Base-by-base conservation (phyloP, 2,329 filamentous ascomycete species). In the Drechslerella dactyloides region DNA sequence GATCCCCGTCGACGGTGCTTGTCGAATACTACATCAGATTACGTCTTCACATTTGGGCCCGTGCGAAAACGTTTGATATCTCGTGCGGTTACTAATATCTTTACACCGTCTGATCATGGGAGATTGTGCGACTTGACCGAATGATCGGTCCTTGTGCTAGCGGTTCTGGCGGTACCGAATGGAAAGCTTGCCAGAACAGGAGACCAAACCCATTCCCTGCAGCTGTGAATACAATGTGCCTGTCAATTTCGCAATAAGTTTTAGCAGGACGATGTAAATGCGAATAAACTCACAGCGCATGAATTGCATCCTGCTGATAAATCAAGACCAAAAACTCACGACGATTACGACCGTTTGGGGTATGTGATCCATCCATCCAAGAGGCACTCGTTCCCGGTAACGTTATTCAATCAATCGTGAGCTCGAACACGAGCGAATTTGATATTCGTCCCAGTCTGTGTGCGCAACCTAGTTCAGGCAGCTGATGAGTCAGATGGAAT, bases 401-500 rank as follows among this genome's bases (percentile, higher is more conserved):
- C 27, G 27, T 33, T 33, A 33, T 33, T 8, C 27, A 33, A 8
- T 33, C 3, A 8, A 33, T 33, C 8, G 27, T 8, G 27, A 33
- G 27, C 8, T 4, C 15, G 37, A 42, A 33, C 27, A 33, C 8
- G 27, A 33, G 3, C 27, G 27, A 33, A 33, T 33, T 33, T 8
- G 27, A 33, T 33, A 4, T 33, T 66, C 48, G 46, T 53, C 50
- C 40, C 33, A 4, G 37, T 42, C 37, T n/a, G n/a, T n/a, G n/a
- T n/a, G n/a, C n/a, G n/a, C 27, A 42, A 42, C 5, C n/a, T 42
- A 17, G 37, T 13, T 4, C 37, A 4, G n/a, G n/a, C 37, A 42
- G 37, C 37, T 63, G 66, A 70, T 70, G 66, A 70, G 59, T 70
- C 66, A 70, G 48, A 54, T 57, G 19, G 21, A 51, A 48, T 56